Percentiles rank a stretch among this genome's conserved stretches.
Evolutionary conservation across 2,329 filamentous ascomycete genomes (phyloP).

Genomic region (Tolypocladium cylindrosporum): DNA sequence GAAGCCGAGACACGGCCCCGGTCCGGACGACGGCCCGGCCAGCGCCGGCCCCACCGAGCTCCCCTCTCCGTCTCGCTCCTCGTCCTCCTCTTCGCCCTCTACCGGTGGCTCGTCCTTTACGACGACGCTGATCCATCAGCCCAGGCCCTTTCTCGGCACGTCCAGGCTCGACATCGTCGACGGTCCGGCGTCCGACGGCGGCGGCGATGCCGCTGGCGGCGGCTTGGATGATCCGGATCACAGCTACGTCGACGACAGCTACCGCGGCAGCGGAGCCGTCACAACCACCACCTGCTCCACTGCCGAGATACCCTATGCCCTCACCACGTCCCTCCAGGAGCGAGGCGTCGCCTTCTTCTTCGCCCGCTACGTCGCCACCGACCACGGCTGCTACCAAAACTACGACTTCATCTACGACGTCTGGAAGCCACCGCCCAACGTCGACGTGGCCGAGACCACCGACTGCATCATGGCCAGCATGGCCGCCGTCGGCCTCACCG

Average conservation of each 20-base stretch:
- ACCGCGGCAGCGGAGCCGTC: neutral
- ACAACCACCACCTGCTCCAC: neutral
- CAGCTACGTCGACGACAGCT: neutral
- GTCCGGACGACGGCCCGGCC: neutral
- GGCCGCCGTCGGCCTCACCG: slow-evolving; percentile 43
- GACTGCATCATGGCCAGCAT: slow-evolving; percentile 42
- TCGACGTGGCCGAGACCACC: slow-evolving; percentile 17
- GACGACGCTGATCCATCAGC: slow-evolving; percentile 1
- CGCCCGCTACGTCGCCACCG: slow-evolving; percentile 37
- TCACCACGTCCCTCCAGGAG: slow-evolving; percentile 25
- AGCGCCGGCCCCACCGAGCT: neutral
- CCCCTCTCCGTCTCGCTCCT: slow-evolving; percentile 1
- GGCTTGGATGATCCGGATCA: neutral
- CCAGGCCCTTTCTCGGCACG: neutral
- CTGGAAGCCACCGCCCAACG: slow-evolving; percentile 33
- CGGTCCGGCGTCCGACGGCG: neutral
- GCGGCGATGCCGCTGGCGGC: neutral
- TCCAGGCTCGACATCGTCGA: neutral
- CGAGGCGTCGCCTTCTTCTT: slow-evolving; percentile 39
- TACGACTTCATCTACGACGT: slow-evolving; percentile 44
- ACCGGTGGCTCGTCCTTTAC: neutral
- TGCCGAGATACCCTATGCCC: slow-evolving; percentile 5
- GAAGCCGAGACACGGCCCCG: slow-evolving; percentile 10
- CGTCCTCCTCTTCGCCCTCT: neutral
- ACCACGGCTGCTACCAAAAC: slow-evolving; percentile 36